Evolutionary conservation across 257 asterid genomes (phyloP).

Genomic region (Solanum dulcamara): DNA sequence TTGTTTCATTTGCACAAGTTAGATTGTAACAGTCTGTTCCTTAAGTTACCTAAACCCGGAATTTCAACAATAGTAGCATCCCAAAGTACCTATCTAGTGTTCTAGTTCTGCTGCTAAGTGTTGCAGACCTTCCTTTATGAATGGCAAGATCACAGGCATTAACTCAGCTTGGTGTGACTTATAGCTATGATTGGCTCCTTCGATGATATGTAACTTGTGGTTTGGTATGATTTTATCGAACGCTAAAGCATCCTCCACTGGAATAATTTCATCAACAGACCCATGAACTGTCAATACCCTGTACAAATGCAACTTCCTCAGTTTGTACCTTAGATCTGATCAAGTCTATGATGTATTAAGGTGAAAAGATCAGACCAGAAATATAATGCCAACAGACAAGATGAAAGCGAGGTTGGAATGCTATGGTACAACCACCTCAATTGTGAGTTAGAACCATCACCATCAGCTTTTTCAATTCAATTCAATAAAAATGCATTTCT

Average conservation of each 20-base stretch:
- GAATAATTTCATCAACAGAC: slow-evolving; percentile 43
- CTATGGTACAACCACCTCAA: not conserved
- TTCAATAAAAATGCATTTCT: not conserved
- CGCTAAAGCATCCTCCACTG: slow-evolving; percentile 49
- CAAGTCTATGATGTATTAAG: not conserved
- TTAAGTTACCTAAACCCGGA: not conserved
- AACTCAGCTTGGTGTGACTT: slow-evolving; percentile 47
- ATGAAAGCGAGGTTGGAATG: not conserved
- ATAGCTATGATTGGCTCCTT: slow-evolving; percentile 53
- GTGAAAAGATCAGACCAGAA: not conserved
- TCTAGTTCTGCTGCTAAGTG: slow-evolving; percentile 9
- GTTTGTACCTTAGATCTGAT: not conserved
- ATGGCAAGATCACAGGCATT: slow-evolving; percentile 24
- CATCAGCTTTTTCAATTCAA: not conserved
- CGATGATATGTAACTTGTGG: slow-evolving; percentile 36
- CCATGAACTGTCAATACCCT: slow-evolving; percentile 76
- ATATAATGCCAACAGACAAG: not conserved
- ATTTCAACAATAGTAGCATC: not conserved
- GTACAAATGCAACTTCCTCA: not conserved
- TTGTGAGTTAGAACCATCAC: not conserved
- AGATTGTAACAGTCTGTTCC: not conserved
- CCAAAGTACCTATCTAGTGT: not conserved
- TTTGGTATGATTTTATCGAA: slow-evolving; percentile 49
- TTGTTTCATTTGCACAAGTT: not conserved
- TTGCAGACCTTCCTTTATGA: slow-evolving; percentile 38